These are phyloP conservation scores for Acanthamoeba quina DNA, from an alignment of 208 protist species.

Conservation along the genomic window DNA sequence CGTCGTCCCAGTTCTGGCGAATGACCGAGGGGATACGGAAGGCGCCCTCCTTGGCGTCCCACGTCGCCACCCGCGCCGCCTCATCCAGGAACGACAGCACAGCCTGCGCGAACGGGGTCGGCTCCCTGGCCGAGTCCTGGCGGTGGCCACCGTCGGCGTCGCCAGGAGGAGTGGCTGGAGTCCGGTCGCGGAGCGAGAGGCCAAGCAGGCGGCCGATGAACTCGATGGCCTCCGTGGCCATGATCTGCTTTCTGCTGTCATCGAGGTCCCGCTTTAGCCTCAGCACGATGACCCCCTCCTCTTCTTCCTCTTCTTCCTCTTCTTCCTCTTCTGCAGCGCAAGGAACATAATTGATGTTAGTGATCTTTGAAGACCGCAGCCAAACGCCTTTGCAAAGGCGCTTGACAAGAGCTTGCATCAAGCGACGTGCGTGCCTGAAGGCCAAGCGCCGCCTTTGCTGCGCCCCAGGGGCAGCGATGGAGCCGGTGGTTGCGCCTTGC, in stretches of 20 bases:
- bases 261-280: not conserved
- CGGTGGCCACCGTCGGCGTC: not conserved
- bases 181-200: not conserved
- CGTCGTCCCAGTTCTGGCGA: not conserved
- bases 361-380: no score
- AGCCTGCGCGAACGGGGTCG: not conserved
- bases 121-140: not conserved
- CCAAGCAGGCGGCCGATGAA: not conserved
- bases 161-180: not conserved
- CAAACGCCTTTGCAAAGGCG: no score
- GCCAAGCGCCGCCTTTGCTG: no score
- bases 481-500: not conserved
- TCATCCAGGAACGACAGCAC: not conserved
- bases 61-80: not conserved
- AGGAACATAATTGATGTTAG: no score
- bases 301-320: not conserved
- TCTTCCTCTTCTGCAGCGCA: not conserved
- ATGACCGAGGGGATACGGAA: not conserved
- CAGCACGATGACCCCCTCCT: not conserved
- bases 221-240: conserved; percentile 21
- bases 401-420: no score
- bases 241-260: not conserved
- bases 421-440: no score
- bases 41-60: not conserved
- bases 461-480: no score